Conservation (phyloP, 257 asterid species). For the Solanum ahanhuiri region DNA sequence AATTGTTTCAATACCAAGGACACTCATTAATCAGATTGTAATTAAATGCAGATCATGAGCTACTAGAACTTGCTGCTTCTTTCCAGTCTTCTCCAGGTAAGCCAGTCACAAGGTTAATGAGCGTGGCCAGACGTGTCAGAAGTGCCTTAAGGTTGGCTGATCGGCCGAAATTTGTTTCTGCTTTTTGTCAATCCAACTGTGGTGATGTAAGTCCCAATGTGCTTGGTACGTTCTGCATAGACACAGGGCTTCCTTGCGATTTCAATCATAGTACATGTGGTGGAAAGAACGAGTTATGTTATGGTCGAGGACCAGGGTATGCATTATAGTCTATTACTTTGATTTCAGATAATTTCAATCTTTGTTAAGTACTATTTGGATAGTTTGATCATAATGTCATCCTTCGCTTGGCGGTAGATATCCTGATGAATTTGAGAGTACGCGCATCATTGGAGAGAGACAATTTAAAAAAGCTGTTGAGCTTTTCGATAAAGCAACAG, state of each 20-base stretch:
- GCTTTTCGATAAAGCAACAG: conserved; percentile 66
- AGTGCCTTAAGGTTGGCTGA: conserved; percentile 63
- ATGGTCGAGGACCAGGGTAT: conserved; percentile 99
- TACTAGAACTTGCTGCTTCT: conserved; percentile 85
- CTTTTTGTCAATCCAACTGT: conserved; percentile 94
- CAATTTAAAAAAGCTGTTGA: conserved; percentile 78
- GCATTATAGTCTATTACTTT: conserved; percentile 2
- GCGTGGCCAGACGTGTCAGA: conserved; percentile 82
- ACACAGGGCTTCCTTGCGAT: conserved; percentile 93
- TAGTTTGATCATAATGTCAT: conserved; percentile 1
- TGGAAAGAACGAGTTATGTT: conserved; percentile 94
- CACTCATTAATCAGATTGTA: background rate
- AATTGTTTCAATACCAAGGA: background rate
- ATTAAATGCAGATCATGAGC: conserved; percentile 61
- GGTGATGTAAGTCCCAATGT: conserved; percentile 99
- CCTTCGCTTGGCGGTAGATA: conserved; percentile 41
- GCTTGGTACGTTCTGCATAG: conserved; percentile 92
- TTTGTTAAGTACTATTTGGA: background rate
- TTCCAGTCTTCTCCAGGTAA: conserved; percentile 63
- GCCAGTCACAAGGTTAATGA: conserved; percentile 49
- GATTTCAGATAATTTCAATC: background rate
- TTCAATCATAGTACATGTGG: conserved; percentile 96
- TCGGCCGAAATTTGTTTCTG: conserved; percentile 78
- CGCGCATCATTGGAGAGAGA: conserved; percentile 88
- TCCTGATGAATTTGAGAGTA: conserved; percentile 94